A percentile compares a stretch with the other conserved stretches of the same genome.
Evolutionary conservation across 2,329 filamentous ascomycete genomes (phyloP).

Genomic region (Plenodomus lindquistii): DNA sequence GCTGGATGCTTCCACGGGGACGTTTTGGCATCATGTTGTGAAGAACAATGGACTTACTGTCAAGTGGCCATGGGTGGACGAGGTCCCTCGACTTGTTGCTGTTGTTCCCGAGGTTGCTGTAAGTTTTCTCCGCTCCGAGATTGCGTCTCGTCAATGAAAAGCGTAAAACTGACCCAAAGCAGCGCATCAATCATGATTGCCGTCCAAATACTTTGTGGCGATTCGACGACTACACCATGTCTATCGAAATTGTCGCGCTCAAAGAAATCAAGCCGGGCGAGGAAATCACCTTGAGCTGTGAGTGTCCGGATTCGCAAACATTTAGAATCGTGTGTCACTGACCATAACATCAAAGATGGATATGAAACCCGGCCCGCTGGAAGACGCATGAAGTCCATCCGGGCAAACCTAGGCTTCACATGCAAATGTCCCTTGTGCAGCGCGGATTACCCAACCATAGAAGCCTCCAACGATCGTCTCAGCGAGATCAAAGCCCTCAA

Average conservation of each 20-base stretch:
- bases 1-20: slow-evolving; percentile 21
- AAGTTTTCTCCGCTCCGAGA: slow-evolving; percentile 7
- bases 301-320: neutral
- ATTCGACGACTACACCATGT: slow-evolving; percentile 34
- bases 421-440: slow-evolving; percentile 37
- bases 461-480: slow-evolving; percentile 31
- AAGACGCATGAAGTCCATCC: slow-evolving; percentile 21
- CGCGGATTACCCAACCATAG: slow-evolving; percentile 11
- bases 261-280: slow-evolving; percentile 31
- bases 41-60: slow-evolving; percentile 29
- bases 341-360: slow-evolving; percentile 25
- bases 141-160: neutral
- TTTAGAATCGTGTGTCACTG: neutral
- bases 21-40: slow-evolving; percentile 23
- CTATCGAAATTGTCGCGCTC: slow-evolving; percentile 33
- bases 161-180: slow-evolving; percentile 3
- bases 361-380: slow-evolving; percentile 20
- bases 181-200: slow-evolving; percentile 43
- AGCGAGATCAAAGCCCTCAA: slow-evolving; percentile 31
- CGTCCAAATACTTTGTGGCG: slow-evolving; percentile 40
- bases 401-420: slow-evolving; percentile 32
- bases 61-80: slow-evolving; percentile 27
- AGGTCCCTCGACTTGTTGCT: slow-evolving; percentile 20
- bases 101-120: slow-evolving; percentile 36
- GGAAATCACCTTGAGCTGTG: slow-evolving; percentile 38